Percentiles rank a stretch among this genome's conserved stretches.
phyloP scores from a whole-genome alignment of 805 yeast species.

The Torulaspora quercuum region DNA sequence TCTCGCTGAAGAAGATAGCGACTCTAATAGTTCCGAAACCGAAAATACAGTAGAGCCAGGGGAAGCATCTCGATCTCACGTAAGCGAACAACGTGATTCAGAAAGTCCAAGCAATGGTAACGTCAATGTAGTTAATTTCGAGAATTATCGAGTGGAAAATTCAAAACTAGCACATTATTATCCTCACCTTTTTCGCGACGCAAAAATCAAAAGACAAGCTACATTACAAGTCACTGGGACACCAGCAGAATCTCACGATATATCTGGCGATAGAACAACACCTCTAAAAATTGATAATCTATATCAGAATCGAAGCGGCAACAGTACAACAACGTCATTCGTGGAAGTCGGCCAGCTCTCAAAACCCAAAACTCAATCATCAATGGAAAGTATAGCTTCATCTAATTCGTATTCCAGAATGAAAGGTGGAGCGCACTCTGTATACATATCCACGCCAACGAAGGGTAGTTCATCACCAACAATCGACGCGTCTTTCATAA shows the following conservation, averaged over 20 bases:
- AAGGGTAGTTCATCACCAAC: constrained; percentile 9
- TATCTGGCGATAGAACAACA: background rate
- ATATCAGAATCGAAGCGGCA: constrained; percentile 15
- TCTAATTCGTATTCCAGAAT: constrained; percentile 1
- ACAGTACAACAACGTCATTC: constrained; percentile 18
- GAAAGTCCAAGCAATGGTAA: too few relatives aligned
- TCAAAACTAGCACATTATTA: constrained; percentile 7
- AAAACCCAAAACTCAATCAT: constrained; percentile 25
- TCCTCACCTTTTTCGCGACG: constrained; percentile 4
- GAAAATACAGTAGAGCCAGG: too few relatives aligned
- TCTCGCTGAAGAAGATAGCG: constrained; percentile 34
- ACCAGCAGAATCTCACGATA: constrained; percentile 4
- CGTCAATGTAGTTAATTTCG: constrained; percentile 16
- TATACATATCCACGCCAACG: constrained; percentile 4
- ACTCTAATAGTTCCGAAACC: constrained; percentile 7
- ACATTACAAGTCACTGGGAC: constrained; percentile 1
- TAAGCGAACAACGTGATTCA: too few relatives aligned
- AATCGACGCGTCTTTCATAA: constrained; percentile 7
- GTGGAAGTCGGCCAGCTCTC: constrained; percentile 15
- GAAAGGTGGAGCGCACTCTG: constrained; percentile 3
- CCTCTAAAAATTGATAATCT: constrained; percentile 5
- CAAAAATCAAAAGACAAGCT: background rate
- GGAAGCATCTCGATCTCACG: too few relatives aligned
- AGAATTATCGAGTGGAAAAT: constrained; percentile 20
- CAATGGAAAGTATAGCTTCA: constrained; percentile 22